Evolutionary conservation across 495 filamentous ascomycete genomes (phyloP).

Genomic region (Tuber melanosporum): DNA sequence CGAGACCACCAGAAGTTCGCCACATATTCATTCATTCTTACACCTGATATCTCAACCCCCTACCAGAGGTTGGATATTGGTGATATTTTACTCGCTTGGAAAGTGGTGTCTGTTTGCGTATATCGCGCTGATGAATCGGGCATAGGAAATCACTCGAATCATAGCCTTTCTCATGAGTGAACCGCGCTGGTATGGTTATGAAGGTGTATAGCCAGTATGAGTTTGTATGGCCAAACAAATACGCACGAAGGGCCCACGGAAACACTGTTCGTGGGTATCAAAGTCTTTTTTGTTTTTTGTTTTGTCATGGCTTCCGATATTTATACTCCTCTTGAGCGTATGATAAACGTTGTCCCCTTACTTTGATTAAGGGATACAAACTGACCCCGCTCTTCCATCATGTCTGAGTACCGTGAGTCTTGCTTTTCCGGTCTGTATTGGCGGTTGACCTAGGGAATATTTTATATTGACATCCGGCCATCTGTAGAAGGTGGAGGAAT

Average conservation of each 20-base stretch:
- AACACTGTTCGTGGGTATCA: background rate
- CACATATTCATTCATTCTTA: background rate
- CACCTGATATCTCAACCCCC: background rate
- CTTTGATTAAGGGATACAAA: background rate
- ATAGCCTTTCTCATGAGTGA: background rate
- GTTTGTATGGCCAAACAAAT: background rate
- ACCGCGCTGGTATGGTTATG: background rate
- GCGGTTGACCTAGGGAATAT: background rate
- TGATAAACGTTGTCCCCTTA: background rate
- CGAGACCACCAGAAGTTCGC: background rate
- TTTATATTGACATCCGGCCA: background rate
- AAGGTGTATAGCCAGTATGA: background rate
- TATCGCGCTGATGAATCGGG: background rate
- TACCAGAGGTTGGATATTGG: background rate
- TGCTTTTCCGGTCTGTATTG: background rate
- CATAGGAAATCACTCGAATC: constrained; percentile 1
- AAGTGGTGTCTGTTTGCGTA: background rate
- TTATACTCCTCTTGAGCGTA: background rate
- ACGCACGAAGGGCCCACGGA: background rate
- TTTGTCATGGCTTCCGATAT: background rate
- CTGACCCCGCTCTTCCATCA: background rate
- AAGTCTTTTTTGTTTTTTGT: background rate
- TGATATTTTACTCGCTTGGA: background rate
- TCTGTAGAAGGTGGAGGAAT: background rate
- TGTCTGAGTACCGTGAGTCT: background rate